Evolutionary conservation across 2,329 filamentous ascomycete species (phyloP).

Genomic region (Tolypocladium album): DNA sequence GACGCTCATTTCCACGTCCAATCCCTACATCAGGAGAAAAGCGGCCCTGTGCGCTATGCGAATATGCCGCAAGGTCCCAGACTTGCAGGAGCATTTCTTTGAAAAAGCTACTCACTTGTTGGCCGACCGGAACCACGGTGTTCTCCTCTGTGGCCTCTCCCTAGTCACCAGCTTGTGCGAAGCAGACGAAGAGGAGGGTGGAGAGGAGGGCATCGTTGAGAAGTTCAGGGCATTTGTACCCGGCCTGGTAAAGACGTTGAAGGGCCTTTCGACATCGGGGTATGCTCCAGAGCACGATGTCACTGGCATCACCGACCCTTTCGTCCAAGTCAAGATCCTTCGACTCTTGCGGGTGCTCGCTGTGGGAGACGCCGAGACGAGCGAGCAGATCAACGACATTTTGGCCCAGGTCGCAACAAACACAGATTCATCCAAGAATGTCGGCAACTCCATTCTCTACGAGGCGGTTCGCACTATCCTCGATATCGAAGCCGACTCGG

Average conservation of each 20-base stretch:
- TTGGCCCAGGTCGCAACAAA: constrained; percentile 95
- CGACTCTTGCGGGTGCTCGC: constrained; percentile 77
- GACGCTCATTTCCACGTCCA: constrained; percentile 78
- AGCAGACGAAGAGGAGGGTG: constrained; percentile 83
- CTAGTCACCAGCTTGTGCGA: constrained; percentile 88
- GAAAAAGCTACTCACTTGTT: constrained; percentile 86
- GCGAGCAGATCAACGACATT: constrained; percentile 98
- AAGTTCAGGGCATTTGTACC: constrained; percentile 84
- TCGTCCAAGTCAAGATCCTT: constrained; percentile 93
- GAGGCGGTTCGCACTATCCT: constrained; percentile 95
- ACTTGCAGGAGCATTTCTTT: constrained; percentile 92
- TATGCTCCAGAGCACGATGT: constrained; percentile 98
- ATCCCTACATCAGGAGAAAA: constrained; percentile 97
- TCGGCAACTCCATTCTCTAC: constrained; percentile 96
- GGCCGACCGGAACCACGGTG: constrained; percentile 90
- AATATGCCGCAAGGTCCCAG: constrained; percentile 95
- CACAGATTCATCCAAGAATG: constrained; percentile 95
- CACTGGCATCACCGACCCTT: constrained; percentile 94
- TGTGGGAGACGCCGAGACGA: constrained; percentile 75
- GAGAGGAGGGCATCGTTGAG: constrained; percentile 81
- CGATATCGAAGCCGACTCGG: constrained; percentile 95
- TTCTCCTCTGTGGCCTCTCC: constrained; percentile 84
- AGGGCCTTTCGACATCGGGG: constrained; percentile 84
- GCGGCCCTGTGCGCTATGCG: constrained; percentile 98
- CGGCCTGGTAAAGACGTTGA: constrained; percentile 78